Base-by-base conservation (phyloP, 202 grass and related monocot genomes). In the Sporobolus alterniflorus region DNA sequence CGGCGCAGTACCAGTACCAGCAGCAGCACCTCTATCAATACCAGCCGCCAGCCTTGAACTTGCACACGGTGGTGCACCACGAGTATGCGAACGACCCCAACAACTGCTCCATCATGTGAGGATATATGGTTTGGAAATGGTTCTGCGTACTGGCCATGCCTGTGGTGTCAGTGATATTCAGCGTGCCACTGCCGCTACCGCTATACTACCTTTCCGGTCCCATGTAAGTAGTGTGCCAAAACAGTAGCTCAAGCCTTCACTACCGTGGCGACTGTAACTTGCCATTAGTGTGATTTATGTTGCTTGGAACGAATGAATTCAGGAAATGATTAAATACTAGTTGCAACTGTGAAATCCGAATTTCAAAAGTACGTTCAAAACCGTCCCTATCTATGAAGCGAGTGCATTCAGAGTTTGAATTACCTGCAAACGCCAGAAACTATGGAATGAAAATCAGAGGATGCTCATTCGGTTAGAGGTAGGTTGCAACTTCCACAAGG, bases 1-100 rank as follows among this genome's bases (percentile, higher is more conserved):
- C 4, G 36, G 2, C 42, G 55, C 55, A 59, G 55, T 26, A 59
- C 22, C 79, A 77, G 51, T 71, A 85, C 81, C 65, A 85, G 64
- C 82, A 77, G 39, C 59, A 81, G 82, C 57, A 77, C 18, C 72
- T 73, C 73, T n/a, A n/a, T n/a, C n/a, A n/a, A n/a, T 31, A 81
- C 1, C 82, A 83, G 74, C 21, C 70, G 66, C 47, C 73, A 1
- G 17, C 44, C 13, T 24, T 32, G 14, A 82, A 86, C 59, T 67
- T 14, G 41, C 83, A 86, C 88, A 86, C 88, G 40, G 74, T 86
- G 67, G 83, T 86, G 73, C 83, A 83, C 79, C 88, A 83, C 21
- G 74, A 86, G 67, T 90, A 90, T 79, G 10, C 32, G 0, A 72
- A 32, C 42, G 88, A 86, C 78, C 78, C 83, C 39, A 85, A 86